These are phyloP conservation scores for Eucalyptus melliodora DNA, from an alignment of 345 rosid species.

Conservation along the genomic window DNA sequence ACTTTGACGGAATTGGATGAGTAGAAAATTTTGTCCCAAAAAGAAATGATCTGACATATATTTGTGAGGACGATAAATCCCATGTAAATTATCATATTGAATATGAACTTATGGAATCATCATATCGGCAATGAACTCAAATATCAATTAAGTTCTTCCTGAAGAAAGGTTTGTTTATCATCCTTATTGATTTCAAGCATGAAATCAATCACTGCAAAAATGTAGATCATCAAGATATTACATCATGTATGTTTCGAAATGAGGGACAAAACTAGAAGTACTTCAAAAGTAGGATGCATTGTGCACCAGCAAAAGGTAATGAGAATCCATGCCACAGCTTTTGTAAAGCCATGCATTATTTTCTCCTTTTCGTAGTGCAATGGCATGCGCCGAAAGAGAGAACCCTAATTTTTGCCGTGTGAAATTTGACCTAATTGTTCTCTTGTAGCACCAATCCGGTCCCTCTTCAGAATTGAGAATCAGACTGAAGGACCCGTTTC, in stretches of 20 bases:
- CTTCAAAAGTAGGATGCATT: not conserved
- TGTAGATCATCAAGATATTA: not conserved
- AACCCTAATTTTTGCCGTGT: too few species aligned
- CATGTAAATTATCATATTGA: not conserved
- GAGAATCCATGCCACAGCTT: not conserved
- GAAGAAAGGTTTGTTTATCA: not conserved
- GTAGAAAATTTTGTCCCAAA: not conserved
- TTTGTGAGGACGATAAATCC: not conserved
- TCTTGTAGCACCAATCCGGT: too few species aligned
- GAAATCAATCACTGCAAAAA: not conserved
- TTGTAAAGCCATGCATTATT: too few species aligned
- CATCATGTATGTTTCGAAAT: not conserved
- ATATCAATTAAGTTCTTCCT: not conserved
- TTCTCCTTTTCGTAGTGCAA: too few species aligned
- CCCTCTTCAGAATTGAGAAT: too few species aligned
- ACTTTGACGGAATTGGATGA: not conserved
- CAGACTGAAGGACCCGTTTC: too few species aligned
- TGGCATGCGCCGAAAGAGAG: too few species aligned
- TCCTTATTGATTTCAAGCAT: not conserved
- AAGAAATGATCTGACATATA: not conserved
- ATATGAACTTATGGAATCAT: not conserved
- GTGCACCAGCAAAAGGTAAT: not conserved
- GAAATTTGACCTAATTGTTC: too few species aligned
- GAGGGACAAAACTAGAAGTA: not conserved
- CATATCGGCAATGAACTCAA: not conserved